A percentile compares a stretch with the other conserved stretches of the same genome.
Conservation (phyloP, 495 filamentous ascomycete species). For the Amorphotheca resinae region DNA sequence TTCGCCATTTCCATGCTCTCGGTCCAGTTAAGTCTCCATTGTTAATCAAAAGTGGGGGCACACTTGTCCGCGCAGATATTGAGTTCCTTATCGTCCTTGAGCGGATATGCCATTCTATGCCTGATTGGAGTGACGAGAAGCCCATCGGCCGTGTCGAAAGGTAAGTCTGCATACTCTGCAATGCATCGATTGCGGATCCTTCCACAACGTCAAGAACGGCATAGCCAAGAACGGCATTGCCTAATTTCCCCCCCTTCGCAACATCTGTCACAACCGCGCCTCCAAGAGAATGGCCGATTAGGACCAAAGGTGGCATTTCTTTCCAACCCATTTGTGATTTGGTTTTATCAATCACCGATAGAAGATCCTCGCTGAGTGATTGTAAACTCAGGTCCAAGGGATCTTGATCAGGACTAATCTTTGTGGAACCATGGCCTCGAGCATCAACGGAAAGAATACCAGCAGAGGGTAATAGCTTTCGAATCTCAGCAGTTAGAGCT, state of each 20-base stretch:
- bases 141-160: conserved; percentile 68
- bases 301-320: conserved; percentile 56
- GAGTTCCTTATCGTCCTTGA: conserved; percentile 80
- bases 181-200: conserved; percentile 74
- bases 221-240: conserved; percentile 63
- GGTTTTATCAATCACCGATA: conserved; percentile 53
- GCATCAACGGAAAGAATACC: conserved; percentile 79
- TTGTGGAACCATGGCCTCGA: conserved; percentile 73
- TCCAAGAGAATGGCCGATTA: conserved; percentile 91
- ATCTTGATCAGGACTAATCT: conserved; percentile 23
- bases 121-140: conserved; percentile 63
- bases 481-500: conserved; percentile 61
- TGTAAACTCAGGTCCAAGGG: conserved; percentile 49
- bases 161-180: conserved; percentile 88
- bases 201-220: conserved; percentile 94
- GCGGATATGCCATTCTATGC: conserved; percentile 88
- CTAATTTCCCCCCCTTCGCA: conserved; percentile 52
- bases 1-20: conserved; percentile 67
- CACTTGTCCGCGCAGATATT: conserved; percentile 67
- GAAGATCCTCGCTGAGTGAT: conserved; percentile 60
- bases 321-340: conserved; percentile 56
- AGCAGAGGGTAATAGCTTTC: conserved; percentile 63
- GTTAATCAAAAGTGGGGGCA: conserved; percentile 59
- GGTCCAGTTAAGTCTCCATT: conserved; percentile 11
- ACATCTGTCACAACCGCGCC: conserved; percentile 89